Conservation (phyloP, 148 eudicot genomes). For the Cornus florida region DNA sequence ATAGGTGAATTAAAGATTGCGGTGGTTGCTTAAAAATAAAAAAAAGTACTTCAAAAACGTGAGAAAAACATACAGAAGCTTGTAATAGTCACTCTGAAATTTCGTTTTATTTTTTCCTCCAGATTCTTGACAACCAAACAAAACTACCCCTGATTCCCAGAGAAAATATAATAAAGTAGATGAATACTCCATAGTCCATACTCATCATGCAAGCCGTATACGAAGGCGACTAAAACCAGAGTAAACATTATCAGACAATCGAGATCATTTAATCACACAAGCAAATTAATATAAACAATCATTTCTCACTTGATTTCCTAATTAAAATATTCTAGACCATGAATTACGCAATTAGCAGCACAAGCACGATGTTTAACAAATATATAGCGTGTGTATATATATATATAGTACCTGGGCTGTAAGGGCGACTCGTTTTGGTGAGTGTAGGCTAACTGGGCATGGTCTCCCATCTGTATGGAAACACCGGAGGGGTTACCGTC, state of each 20-base stretch:
- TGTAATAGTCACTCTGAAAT: too few relatives aligned
- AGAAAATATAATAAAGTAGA: too few relatives aligned
- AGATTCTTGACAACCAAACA: conserved; percentile 11
- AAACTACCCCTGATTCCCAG: not conserved
- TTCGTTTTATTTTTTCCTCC: too few relatives aligned
- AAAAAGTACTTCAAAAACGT: too few relatives aligned
- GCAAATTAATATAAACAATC: not conserved
- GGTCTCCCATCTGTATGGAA: conserved; percentile 58
- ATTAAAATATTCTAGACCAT: not conserved
- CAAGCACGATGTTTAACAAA: not conserved
- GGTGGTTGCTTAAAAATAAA: too few relatives aligned
- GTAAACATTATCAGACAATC: not conserved
- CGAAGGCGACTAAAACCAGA: too few relatives aligned
- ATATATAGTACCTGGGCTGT: conserved; percentile 56
- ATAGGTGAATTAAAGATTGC: too few relatives aligned
- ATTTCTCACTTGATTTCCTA: not conserved
- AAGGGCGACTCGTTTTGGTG: conserved; percentile 63
- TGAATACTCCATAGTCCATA: too few relatives aligned
- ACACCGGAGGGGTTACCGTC: conserved; percentile 50
- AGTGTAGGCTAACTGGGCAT: conserved; percentile 64
- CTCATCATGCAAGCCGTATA: too few relatives aligned
- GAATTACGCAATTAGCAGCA: not conserved
- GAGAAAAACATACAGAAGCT: too few relatives aligned
- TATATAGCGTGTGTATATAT: too few relatives aligned
- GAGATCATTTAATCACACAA: not conserved